phyloP scores from a whole-genome alignment of 805 yeast genomes.

The Lipomyces anomalus region DNA sequence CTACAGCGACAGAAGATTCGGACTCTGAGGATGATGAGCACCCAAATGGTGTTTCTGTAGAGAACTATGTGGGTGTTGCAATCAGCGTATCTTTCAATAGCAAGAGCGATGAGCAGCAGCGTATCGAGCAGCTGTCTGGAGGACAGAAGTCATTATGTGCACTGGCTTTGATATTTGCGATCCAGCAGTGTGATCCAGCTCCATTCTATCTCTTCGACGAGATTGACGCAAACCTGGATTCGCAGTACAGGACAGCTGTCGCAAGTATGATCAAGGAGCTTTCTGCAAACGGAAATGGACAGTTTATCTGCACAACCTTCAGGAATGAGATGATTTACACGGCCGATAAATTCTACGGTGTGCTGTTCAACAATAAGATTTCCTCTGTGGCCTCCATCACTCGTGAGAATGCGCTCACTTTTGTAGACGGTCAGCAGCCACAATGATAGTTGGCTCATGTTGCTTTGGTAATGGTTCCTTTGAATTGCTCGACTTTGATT shows the following conservation, averaged over 20 bases:
- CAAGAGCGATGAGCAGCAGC: conserved; percentile 73
- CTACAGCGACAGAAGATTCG: conserved; percentile 21
- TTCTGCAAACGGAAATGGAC: conserved; percentile 44
- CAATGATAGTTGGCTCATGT: conserved; percentile 10
- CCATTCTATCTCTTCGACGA: conserved; percentile 96
- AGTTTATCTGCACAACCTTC: conserved; percentile 94
- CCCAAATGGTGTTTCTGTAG: conserved; percentile 34
- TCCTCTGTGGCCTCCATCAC: conserved; percentile 70
- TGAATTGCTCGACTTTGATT: too few relatives aligned
- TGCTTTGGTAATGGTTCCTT: too few relatives aligned
- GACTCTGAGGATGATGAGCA: conserved; percentile 25
- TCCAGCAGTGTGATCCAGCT: conserved; percentile 93
- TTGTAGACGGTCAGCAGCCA: conserved; percentile 48
- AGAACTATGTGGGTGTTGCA: conserved; percentile 71
- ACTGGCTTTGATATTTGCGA: conserved; percentile 84
- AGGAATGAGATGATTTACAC: conserved; percentile 85
- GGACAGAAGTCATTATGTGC: conserved; percentile 98
- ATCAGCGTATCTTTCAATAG: conserved; percentile 87
- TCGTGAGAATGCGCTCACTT: conserved; percentile 68
- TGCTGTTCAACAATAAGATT: conserved; percentile 72
- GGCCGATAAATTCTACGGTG: conserved; percentile 85
- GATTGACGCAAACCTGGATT: conserved; percentile 91
- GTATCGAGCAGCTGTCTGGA: conserved; percentile 88
- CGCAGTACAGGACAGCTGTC: conserved; percentile 83
- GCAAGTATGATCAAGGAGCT: conserved; percentile 66